phyloP scores from a whole-genome alignment of 106 monocot species.

The Dendrobium nobile region DNA sequence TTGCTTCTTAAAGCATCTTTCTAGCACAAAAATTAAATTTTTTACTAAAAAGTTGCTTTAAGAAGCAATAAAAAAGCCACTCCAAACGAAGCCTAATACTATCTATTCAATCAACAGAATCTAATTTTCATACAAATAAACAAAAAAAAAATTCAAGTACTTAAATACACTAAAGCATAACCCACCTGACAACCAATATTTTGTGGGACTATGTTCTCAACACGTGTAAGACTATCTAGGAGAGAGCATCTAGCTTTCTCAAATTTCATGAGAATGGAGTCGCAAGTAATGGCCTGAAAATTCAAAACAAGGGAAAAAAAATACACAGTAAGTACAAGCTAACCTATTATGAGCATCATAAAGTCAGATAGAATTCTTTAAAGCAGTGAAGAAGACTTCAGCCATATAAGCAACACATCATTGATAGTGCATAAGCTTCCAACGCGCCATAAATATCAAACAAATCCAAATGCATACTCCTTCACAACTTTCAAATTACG shows the following conservation, averaged over 20 bases:
- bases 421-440: neutral
- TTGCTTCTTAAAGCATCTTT: too few relatives aligned
- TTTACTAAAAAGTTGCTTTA: too few relatives aligned
- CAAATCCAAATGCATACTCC: neutral
- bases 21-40: too few relatives aligned
- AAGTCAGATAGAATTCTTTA: neutral
- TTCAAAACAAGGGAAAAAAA: neutral
- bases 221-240: constrained; percentile 56
- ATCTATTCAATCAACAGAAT: neutral
- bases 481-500: neutral
- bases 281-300: constrained; percentile 76
- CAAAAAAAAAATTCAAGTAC: constrained; percentile 2
- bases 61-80: too few relatives aligned
- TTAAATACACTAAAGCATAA: neutral
- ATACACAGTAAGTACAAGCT: neutral
- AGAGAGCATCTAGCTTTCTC: constrained; percentile 68
- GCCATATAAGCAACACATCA: neutral
- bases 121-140: neutral
- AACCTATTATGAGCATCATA: neutral
- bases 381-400: neutral
- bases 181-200: constrained; percentile 66
- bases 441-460: neutral
- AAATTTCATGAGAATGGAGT: constrained; percentile 74
- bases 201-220: constrained; percentile 68
- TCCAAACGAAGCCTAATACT: neutral